phyloP scores from a whole-genome alignment of 2,329 filamentous ascomycete genomes.

The Hypoxylon rubiginosum region DNA sequence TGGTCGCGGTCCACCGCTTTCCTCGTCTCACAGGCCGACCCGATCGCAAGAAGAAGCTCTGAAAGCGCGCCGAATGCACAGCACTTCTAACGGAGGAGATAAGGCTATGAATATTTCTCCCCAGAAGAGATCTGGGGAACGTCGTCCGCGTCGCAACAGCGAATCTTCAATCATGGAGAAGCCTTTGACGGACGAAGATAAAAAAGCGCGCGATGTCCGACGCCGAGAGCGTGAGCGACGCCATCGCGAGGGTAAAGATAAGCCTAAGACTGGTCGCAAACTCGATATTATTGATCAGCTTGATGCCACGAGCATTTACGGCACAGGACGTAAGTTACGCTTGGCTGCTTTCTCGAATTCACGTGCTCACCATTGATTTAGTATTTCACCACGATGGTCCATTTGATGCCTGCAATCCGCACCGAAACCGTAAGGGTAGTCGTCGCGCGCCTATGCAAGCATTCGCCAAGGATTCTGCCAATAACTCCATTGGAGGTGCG shows the following conservation, averaged over 20 bases:
- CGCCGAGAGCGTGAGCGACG: slow-evolving; percentile 67
- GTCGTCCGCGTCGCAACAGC: slow-evolving; percentile 79
- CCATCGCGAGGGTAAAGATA: slow-evolving; percentile 66
- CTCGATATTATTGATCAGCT: slow-evolving; percentile 96
- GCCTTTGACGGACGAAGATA: slow-evolving; percentile 71
- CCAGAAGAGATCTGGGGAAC: slow-evolving; percentile 55
- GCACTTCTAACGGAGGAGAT: slow-evolving; percentile 51
- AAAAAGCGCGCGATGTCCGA: slow-evolving; percentile 61
- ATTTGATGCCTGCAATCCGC: slow-evolving; percentile 95
- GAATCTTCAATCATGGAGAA: slow-evolving; percentile 80
- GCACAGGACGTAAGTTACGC: slow-evolving; percentile 80
- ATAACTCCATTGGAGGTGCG: slow-evolving; percentile 90
- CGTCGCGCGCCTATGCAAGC: slow-evolving; percentile 94
- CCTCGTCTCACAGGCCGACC: slow-evolving; percentile 69
- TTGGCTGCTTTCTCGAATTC: background rate
- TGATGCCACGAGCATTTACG: slow-evolving; percentile 96
- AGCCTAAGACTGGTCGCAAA: slow-evolving; percentile 61
- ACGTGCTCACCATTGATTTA: slow-evolving; percentile 53
- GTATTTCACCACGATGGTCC: slow-evolving; percentile 98
- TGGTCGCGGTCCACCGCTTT: slow-evolving; percentile 59
- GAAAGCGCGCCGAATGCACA: slow-evolving; percentile 61
- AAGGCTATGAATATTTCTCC: slow-evolving; percentile 55
- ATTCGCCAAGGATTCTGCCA: slow-evolving; percentile 91
- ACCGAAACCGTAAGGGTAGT: slow-evolving; percentile 88
- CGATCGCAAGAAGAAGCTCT: slow-evolving; percentile 76